These are phyloP conservation scores for Tulasnella sp. DNA, from an alignment of 768 basidiomycete genomes.

Conservation along the genomic window DNA sequence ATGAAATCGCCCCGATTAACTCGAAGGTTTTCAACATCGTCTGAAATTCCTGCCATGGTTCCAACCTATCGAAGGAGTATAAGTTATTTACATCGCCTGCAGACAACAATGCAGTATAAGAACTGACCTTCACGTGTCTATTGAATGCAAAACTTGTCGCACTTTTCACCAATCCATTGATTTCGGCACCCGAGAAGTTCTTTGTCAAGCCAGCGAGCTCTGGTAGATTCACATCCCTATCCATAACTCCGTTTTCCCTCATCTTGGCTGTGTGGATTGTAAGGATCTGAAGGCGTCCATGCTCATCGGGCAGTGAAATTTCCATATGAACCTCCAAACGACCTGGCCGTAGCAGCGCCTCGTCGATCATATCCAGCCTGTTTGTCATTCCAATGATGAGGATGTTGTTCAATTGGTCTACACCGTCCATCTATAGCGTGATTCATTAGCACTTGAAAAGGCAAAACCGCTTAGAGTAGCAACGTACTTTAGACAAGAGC, in stretches of 20 bases:
- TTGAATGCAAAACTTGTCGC: conserved; percentile 98
- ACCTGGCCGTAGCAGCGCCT: conserved; percentile 90
- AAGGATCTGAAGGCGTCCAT: conserved; percentile 85
- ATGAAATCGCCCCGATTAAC: conserved; percentile 80
- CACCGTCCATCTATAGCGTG: conserved; percentile 84
- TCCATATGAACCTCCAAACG: conserved; percentile 99
- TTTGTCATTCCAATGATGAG: conserved; percentile 99
- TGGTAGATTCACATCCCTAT: conserved; percentile 60
- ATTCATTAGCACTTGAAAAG: not conserved
- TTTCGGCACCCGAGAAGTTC: conserved; percentile 97
- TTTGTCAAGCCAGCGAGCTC: conserved; percentile 80
- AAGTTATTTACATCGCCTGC: not conserved
- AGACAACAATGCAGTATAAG: not conserved
- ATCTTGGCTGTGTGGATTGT: conserved; percentile 93
- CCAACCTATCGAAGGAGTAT: conserved; percentile 42
- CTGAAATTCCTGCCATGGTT: conserved; percentile 90
- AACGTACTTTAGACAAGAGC: conserved; percentile 76
- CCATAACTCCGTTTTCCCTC: conserved; percentile 85
- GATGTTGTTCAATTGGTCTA: conserved; percentile 97
- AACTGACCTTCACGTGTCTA: conserved; percentile 72
- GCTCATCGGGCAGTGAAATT: conserved; percentile 90
- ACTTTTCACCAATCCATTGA: conserved; percentile 90
- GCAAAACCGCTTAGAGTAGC: not conserved
- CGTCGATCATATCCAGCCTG: conserved; percentile 96
- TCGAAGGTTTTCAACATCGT: conserved; percentile 85